These are phyloP conservation scores for Fraxinus xanthoxyloides DNA, from an alignment of 305 asterid genomes.

Conservation along the genomic window DNA sequence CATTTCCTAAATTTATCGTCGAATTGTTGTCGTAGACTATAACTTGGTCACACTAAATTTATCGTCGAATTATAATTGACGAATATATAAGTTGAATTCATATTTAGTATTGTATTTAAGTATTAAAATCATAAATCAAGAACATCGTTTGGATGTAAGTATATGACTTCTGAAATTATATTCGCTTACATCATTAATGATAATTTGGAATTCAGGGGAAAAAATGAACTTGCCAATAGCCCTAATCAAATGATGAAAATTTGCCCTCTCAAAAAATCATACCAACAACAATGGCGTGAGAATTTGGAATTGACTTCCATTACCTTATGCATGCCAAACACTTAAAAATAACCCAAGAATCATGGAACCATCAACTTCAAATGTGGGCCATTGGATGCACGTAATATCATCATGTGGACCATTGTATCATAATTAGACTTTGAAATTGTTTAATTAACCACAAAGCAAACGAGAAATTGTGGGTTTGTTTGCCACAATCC, in stretches of 20 bases:
- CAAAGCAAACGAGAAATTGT: background rate
- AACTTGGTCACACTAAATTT: background rate
- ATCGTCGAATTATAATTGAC: background rate
- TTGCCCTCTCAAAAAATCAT: background rate
- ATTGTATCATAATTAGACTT: background rate
- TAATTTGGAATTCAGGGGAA: background rate
- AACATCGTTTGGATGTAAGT: background rate
- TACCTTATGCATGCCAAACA: background rate
- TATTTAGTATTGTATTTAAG: background rate
- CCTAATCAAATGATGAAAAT: background rate
- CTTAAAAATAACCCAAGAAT: background rate
- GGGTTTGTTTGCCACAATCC: background rate
- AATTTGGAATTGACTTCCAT: background rate
- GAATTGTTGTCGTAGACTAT: too few relatives aligned
- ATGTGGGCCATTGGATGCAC: background rate
- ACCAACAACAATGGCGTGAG: background rate
- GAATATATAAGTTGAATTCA: background rate
- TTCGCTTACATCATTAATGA: background rate
- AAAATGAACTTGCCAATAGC: background rate
- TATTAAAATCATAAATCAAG: background rate
- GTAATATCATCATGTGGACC: conserved; percentile 1
- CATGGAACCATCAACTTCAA: background rate
- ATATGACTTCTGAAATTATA: too few relatives aligned
- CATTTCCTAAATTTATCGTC: background rate
- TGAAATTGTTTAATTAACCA: background rate